These are phyloP conservation scores for Melanogaster broomeanus DNA, from an alignment of 768 basidiomycete species.

Conservation along the genomic window DNA sequence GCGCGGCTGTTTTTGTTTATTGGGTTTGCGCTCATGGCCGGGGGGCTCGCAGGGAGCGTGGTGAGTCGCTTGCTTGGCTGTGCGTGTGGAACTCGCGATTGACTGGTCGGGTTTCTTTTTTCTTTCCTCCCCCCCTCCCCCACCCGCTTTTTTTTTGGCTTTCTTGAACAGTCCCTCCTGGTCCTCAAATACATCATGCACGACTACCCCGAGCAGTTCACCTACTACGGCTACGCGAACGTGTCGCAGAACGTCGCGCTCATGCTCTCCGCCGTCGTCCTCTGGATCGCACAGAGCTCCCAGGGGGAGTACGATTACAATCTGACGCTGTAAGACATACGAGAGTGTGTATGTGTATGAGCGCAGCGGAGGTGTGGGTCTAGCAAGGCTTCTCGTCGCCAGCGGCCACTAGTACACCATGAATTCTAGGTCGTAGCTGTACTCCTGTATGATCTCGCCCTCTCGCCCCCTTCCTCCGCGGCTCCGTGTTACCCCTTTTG, in stretches of 20 bases:
- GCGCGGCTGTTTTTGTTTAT: slow-evolving; percentile 90
- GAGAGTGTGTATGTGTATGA: too few species aligned
- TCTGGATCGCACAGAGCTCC: slow-evolving; percentile 90
- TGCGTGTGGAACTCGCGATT: background rate
- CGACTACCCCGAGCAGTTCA: slow-evolving; percentile 70
- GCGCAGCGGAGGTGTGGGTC: too few species aligned
- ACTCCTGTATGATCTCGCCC: too few species aligned
- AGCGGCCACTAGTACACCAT: too few species aligned
- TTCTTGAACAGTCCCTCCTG: slow-evolving; percentile 76
- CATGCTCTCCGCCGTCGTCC: slow-evolving; percentile 82
- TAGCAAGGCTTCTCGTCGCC: too few species aligned
- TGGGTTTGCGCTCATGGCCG: slow-evolving; percentile 97
- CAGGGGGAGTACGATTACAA: slow-evolving; percentile 93
- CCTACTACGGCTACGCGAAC: slow-evolving; percentile 92
- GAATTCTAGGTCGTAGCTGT: too few species aligned
- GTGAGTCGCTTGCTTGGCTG: slow-evolving; percentile 50
- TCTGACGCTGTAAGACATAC: slow-evolving; percentile 56
- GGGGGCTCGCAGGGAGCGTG: slow-evolving; percentile 95
- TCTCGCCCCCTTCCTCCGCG: too few species aligned
- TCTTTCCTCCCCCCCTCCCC: background rate
- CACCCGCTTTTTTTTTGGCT: too few species aligned
- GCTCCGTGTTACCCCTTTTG: too few species aligned
- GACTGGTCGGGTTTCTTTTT: background rate
- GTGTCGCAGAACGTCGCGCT: slow-evolving; percentile 90
- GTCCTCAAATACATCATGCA: slow-evolving; percentile 88